These are phyloP conservation scores for Pichia heedii DNA, from an alignment of 805 yeast genomes.

Conservation along the genomic window DNA sequence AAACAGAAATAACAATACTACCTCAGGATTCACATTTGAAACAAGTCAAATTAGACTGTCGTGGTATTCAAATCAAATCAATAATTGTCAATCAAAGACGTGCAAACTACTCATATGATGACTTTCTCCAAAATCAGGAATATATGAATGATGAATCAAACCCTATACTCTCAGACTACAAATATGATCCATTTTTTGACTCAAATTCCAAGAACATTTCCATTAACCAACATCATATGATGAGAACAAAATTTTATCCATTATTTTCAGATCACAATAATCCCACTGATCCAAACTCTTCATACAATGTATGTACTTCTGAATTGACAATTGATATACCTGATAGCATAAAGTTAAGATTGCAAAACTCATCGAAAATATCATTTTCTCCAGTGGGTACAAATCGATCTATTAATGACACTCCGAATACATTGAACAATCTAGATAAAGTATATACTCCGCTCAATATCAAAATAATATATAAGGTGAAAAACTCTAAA, in stretches of 20 bases:
- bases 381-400: conserved; percentile 27
- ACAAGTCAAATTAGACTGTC: conserved; percentile 64
- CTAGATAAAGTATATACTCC: conserved; percentile 61
- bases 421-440: conserved; percentile 25
- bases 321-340: conserved; percentile 61
- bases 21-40: conserved; percentile 57
- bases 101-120: conserved; percentile 48
- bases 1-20: conserved; percentile 72
- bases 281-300: conserved; percentile 20
- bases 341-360: conserved; percentile 49
- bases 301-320: conserved; percentile 39
- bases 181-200: conserved; percentile 30
- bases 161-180: conserved; percentile 23
- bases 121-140: conserved; percentile 33
- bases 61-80: conserved; percentile 57
- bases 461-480: conserved; percentile 58
- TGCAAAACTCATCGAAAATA: conserved; percentile 39
- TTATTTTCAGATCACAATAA: conserved; percentile 40
- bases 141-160: conserved; percentile 25
- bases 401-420: conserved; percentile 27
- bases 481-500: conserved; percentile 52
- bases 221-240: conserved; percentile 50
- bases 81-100: conserved; percentile 58
- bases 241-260: conserved; percentile 43
- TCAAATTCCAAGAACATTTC: conserved; percentile 32